phyloP scores from a whole-genome alignment of 768 basidiomycete species.

The Mycena polygramma region DNA sequence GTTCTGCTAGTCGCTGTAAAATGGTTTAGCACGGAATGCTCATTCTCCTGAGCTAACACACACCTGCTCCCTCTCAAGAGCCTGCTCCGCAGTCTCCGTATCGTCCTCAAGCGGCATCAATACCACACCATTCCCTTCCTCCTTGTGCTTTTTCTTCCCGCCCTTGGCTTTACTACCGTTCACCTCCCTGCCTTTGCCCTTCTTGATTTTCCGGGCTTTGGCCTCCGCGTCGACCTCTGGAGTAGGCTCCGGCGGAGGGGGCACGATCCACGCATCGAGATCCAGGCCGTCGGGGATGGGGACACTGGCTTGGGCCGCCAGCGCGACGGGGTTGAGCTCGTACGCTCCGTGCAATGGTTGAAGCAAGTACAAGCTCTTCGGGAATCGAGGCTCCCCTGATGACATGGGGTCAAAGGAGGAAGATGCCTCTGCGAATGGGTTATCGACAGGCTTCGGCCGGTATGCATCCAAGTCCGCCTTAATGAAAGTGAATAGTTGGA shows the following conservation, averaged over 20 bases:
- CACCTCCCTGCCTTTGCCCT: slow-evolving; percentile 49
- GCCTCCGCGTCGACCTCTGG: slow-evolving; percentile 58
- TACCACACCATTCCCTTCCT: slow-evolving; percentile 44
- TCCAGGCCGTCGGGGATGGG: slow-evolving; percentile 87
- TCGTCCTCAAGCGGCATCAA: slow-evolving; percentile 55
- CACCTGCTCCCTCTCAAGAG: slow-evolving; percentile 73
- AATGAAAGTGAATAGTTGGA: slow-evolving; percentile 82
- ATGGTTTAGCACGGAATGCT: not conserved
- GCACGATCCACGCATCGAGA: slow-evolving; percentile 88
- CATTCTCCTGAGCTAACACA: slow-evolving; percentile 35
- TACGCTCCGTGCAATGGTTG: slow-evolving; percentile 81
- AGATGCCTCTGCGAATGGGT: slow-evolving; percentile 53
- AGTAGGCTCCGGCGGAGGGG: slow-evolving; percentile 63
- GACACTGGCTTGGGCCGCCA: slow-evolving; percentile 84
- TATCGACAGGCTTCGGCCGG: slow-evolving; percentile 55
- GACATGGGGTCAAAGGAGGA: slow-evolving; percentile 54
- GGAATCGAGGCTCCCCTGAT: slow-evolving; percentile 69
- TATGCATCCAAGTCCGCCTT: slow-evolving; percentile 76
- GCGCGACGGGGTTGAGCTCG: slow-evolving; percentile 88
- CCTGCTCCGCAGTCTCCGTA: slow-evolving; percentile 70
- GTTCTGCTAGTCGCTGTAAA: slow-evolving; percentile 78
- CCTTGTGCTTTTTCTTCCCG: slow-evolving; percentile 52
- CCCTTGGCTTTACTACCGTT: slow-evolving; percentile 43
- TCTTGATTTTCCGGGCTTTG: slow-evolving; percentile 69
- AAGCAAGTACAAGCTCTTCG: slow-evolving; percentile 91